Conservation (phyloP, 2,329 filamentous ascomycete species). For the Aspergillus texensis region DNA sequence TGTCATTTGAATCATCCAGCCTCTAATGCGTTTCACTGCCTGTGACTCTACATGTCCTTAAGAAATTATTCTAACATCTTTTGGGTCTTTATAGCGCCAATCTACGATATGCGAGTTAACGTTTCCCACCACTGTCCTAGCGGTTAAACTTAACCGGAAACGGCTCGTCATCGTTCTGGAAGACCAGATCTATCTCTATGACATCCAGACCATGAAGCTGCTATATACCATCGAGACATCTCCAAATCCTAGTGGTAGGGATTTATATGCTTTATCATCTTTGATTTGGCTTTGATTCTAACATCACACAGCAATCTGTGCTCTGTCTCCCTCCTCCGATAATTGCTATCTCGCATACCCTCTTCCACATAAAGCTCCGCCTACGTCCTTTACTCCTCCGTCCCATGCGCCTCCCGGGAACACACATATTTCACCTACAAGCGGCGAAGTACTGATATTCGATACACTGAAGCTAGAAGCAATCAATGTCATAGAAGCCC, state of each 20-base stretch:
- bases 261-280: neutral
- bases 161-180: slow-evolving; percentile 91
- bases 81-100: slow-evolving; percentile 55
- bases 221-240: slow-evolving; percentile 91
- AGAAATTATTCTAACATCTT: slow-evolving; percentile 9
- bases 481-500: slow-evolving; percentile 92
- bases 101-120: slow-evolving; percentile 97
- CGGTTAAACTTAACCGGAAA: slow-evolving; percentile 91
- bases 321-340: slow-evolving; percentile 89
- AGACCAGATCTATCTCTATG: slow-evolving; percentile 96
- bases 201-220: slow-evolving; percentile 97
- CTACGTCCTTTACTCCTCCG: slow-evolving; percentile 60
- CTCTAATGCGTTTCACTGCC: neutral
- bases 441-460: slow-evolving; percentile 89
- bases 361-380: slow-evolving; percentile 67
- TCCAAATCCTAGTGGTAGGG: slow-evolving; percentile 75
- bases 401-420: slow-evolving; percentile 78
- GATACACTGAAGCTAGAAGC: slow-evolving; percentile 88
- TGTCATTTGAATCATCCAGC: neutral
- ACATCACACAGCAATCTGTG: slow-evolving; percentile 70
- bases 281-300: slow-evolving; percentile 6
- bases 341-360: slow-evolving; percentile 96
- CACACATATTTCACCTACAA: slow-evolving; percentile 79
- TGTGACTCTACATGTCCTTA: slow-evolving; percentile 10
- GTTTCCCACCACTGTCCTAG: slow-evolving; percentile 93